Evolutionary conservation across 2,329 filamentous ascomycete genomes (phyloP).

Genomic region (Coniochaeta prunicola): DNA sequence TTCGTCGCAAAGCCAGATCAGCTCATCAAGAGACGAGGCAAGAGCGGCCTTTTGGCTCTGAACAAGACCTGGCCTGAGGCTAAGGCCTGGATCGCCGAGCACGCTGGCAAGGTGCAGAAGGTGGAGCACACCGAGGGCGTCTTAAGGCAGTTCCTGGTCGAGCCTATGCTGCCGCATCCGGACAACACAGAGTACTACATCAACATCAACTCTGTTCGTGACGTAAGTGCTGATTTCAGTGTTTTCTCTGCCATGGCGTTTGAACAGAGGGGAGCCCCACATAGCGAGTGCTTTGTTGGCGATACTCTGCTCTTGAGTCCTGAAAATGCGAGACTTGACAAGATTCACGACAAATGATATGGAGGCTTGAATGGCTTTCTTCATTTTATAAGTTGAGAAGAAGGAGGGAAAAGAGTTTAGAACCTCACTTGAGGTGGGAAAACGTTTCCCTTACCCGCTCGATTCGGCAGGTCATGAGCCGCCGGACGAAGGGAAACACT

Average conservation of each 20-base stretch:
- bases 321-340: not conserved
- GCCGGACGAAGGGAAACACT: slow-evolving; percentile 3
- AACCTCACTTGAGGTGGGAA: not conserved
- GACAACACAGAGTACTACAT: slow-evolving; percentile 98
- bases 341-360: not conserved
- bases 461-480: not conserved
- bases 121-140: slow-evolving; percentile 88
- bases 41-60: slow-evolving; percentile 91
- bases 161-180: slow-evolving; percentile 96
- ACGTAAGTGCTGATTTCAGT: slow-evolving; percentile 61
- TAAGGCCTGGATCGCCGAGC: slow-evolving; percentile 85
- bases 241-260: not conserved
- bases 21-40: slow-evolving; percentile 98
- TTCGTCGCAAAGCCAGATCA: slow-evolving; percentile 99
- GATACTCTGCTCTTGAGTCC: not conserved
- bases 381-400: not conserved
- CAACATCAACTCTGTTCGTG: slow-evolving; percentile 99
- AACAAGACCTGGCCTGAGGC: slow-evolving; percentile 98
- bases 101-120: slow-evolving; percentile 84
- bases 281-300: slow-evolving; percentile 1
- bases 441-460: not conserved
- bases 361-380: not conserved
- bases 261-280: not conserved
- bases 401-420: not conserved
- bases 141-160: slow-evolving; percentile 91